Conservation (phyloP, 2,329 filamentous ascomycete genomes). For the Cladosporium austrohemisphaericum region DNA sequence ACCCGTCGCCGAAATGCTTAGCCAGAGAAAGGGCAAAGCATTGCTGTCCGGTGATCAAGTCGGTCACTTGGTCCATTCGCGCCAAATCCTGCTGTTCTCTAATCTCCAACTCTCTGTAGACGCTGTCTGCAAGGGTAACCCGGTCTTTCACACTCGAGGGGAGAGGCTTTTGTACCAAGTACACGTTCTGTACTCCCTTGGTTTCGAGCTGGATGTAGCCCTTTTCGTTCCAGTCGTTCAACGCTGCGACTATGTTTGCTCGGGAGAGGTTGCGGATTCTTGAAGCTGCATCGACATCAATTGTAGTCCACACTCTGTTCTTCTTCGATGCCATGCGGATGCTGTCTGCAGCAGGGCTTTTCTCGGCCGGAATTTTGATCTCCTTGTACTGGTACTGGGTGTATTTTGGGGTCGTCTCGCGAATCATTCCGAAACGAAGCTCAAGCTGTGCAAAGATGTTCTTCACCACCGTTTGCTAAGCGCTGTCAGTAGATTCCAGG, state of each 20-base stretch:
- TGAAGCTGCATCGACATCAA: conserved; percentile 48
- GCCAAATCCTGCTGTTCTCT: conserved; percentile 54
- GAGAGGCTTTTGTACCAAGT: conserved; percentile 47
- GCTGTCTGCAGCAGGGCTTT: conserved; percentile 41
- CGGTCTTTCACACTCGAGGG: conserved; percentile 44
- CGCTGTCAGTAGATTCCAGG: not conserved
- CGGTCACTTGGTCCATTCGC: conserved; percentile 49
- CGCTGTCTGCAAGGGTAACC: conserved; percentile 28
- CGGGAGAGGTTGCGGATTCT: conserved; percentile 36
- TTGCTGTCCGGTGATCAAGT: conserved; percentile 49
- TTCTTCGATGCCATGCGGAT: conserved; percentile 44
- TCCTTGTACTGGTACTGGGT: conserved; percentile 52
- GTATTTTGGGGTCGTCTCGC: conserved; percentile 57
- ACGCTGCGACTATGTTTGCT: conserved; percentile 49
- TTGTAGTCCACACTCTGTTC: conserved; percentile 40
- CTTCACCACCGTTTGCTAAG: conserved; percentile 40
- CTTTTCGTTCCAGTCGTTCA: conserved; percentile 52
- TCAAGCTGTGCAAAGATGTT: conserved; percentile 61
- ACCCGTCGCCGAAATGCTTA: conserved; percentile 54
- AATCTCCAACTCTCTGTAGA: conserved; percentile 50
- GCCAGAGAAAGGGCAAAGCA: conserved; percentile 55
- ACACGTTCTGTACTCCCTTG: conserved; percentile 53
- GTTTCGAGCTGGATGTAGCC: conserved; percentile 51
- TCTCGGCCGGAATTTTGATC: conserved; percentile 35
- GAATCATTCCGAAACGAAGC: conserved; percentile 54